Evolutionary conservation across 345 rosid genomes (phyloP), one percentile per base, ranked within the genome.

Genomic region (Gossypium bickii): DNA sequence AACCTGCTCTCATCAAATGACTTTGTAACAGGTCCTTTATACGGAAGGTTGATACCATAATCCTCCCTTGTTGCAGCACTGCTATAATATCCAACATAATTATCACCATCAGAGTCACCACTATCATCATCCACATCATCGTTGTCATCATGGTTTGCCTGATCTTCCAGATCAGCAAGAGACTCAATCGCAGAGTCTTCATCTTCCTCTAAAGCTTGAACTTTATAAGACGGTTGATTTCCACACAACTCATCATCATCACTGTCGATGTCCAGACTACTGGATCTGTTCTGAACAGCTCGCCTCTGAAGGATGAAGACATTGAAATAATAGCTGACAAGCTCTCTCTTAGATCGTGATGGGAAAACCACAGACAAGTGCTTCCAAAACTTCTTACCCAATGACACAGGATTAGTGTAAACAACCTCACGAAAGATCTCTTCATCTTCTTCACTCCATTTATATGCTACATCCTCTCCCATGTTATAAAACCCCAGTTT

Each of bases 321-420:
- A 68, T 87, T 87, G 69, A 86, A 87, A 74, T 86, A 87, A 78
- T 87, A 87, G 82, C 84, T 87, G 74, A 86, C 79, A 9, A 88
- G 34, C 18, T 86, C 86, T 65, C 48, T 75, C 41, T 25, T 84
- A 34, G 80, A 75, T n/a, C 82, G 86, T 55, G 77, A 81, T n/a
- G 90, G 89, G 65, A 91, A 91, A 51, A 79, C 80, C 47, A 52
- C 73, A 4, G 84, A 73, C 16, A 91, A 82, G 52, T 73, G 80
- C 52, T 86, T 82, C 96, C 93, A 91, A 61, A 91, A 91, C 70
- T 87, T 87, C 79, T 74, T 80, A 65, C 86, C 87, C 34, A 65
- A 56, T 2, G 90, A 87, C 7, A 67, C 72, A 3, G 89, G 90
- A 47, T 83, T 83, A 60, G 66, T 44, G 18, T 67, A 84, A 49